Evolutionary conservation across 148 eudicot species (phyloP).

Genomic region (Vaccinium myrtillus): DNA sequence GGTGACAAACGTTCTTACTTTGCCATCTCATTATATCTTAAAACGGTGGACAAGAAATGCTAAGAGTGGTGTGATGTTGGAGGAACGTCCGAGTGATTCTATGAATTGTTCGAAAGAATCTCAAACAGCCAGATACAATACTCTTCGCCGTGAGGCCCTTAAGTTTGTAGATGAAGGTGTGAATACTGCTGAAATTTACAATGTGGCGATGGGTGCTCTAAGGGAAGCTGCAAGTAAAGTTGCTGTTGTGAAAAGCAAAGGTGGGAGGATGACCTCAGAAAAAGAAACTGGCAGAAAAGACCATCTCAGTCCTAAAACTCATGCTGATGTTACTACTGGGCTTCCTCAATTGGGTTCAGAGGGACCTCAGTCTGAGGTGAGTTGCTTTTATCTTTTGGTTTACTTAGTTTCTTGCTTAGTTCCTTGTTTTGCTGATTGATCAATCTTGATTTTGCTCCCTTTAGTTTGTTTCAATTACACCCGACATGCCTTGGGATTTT

Average conservation of each 20-base stretch:
- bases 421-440: background rate
- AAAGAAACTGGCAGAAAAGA: constrained; percentile 28
- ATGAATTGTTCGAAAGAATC: constrained; percentile 42
- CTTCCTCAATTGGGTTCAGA: constrained; percentile 14
- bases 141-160: constrained; percentile 46
- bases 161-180: constrained; percentile 55
- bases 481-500: background rate
- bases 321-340: constrained; percentile 19
- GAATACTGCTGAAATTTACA: constrained; percentile 40
- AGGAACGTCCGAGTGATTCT: constrained; percentile 24
- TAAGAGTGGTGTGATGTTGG: constrained; percentile 52
- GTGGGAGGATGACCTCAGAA: constrained; percentile 23
- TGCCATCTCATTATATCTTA: constrained; percentile 48
- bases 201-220: constrained; percentile 48
- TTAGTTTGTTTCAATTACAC: background rate
- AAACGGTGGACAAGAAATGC: constrained; percentile 68
- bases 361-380: constrained; percentile 39
- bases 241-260: constrained; percentile 25
- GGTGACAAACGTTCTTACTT: constrained; percentile 54
- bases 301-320: constrained; percentile 14
- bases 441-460: background rate
- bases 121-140: constrained; percentile 46
- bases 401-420: background rate
- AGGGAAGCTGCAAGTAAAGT: constrained; percentile 48
- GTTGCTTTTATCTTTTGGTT: background rate